These are phyloP conservation scores for Neoboletus magnificus DNA, from an alignment of 768 basidiomycete genomes.

Conservation along the genomic window DNA sequence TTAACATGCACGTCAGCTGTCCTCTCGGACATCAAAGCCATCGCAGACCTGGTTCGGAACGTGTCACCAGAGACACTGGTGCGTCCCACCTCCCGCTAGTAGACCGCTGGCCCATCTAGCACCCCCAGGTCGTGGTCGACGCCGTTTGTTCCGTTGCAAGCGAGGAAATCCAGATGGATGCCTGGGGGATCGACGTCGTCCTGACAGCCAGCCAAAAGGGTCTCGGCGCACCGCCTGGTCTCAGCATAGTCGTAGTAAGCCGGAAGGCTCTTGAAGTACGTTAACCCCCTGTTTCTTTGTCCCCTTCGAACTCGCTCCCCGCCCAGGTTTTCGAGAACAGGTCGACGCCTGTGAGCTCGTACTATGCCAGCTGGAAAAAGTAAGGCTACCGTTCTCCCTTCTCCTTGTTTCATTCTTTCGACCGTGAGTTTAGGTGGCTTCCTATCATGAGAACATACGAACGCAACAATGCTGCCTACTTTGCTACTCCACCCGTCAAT, in stretches of 20 bases:
- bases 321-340: conserved; percentile 14
- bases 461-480: conserved; percentile 75
- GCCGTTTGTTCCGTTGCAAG: conserved; percentile 96
- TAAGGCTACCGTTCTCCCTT: conserved; percentile 27
- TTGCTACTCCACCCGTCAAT: conserved; percentile 94
- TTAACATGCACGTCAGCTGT: conserved; percentile 50
- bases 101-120: not conserved
- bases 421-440: conserved; percentile 57
- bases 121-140: conserved; percentile 69
- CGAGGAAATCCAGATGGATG: conserved; percentile 93
- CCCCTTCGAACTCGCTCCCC: not conserved
- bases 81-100: conserved; percentile 9
- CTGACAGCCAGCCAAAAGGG: conserved; percentile 89
- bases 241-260: conserved; percentile 83
- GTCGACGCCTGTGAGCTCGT: conserved; percentile 59
- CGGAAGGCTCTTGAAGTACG: conserved; percentile 68
- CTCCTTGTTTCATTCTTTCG: not conserved
- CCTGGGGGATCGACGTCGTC: conserved; percentile 90
- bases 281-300: not conserved
- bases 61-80: conserved; percentile 87
- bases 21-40: conserved; percentile 74
- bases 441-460: conserved; percentile 96
- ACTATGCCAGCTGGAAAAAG: conserved; percentile 91
- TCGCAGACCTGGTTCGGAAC: conserved; percentile 67
- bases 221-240: conserved; percentile 87